Conservation (phyloP, 2,329 filamentous ascomycete species). For the Penicillium aurantiogriseum region DNA sequence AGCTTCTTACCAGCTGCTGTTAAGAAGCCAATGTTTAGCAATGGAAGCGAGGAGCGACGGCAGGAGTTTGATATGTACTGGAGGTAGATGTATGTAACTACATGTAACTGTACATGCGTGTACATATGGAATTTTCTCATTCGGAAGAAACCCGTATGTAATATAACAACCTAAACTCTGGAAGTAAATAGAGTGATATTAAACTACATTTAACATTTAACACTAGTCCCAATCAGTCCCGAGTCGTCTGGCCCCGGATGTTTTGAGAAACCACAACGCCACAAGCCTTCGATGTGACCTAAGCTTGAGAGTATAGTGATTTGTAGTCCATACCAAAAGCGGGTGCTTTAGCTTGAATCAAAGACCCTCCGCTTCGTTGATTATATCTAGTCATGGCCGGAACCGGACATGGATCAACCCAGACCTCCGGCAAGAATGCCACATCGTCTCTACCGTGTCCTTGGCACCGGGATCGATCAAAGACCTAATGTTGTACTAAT, state of each 20-base stretch:
- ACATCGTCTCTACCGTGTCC: neutral
- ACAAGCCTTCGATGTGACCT: slow-evolving; percentile 4
- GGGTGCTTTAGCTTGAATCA: neutral
- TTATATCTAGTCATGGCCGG: neutral
- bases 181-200: neutral
- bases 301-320: neutral
- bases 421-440: neutral
- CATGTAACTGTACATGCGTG: neutral
- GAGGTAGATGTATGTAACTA: neutral
- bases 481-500: neutral
- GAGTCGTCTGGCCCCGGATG: neutral
- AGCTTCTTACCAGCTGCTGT: too few species aligned
- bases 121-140: neutral
- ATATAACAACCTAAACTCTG: neutral
- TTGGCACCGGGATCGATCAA: neutral
- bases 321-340: neutral
- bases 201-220: neutral
- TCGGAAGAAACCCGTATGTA: neutral
- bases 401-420: neutral
- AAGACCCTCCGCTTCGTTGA: neutral
- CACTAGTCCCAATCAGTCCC: neutral
- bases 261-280: neutral
- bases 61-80: neutral
- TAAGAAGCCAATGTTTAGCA: too few species aligned
- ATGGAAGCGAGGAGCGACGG: too few species aligned